Percentiles rank a stretch among this genome's conserved stretches.
Conservation (phyloP, 495 filamentous ascomycete genomes). For the Evernia prunastri region DNA sequence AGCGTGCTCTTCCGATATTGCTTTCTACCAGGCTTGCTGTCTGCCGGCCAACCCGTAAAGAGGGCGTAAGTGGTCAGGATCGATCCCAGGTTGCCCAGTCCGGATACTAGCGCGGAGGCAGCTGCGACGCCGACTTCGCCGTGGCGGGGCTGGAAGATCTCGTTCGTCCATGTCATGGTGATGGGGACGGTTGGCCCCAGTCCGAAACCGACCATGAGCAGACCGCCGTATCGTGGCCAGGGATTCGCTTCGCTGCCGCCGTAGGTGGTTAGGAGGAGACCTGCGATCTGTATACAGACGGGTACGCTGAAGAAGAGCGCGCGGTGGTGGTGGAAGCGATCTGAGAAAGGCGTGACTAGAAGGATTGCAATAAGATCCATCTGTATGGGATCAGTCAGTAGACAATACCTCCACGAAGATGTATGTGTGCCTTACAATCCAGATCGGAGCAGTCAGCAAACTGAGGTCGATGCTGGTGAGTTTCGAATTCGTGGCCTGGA, state of each 20-base stretch:
- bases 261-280: slow-evolving; percentile 73
- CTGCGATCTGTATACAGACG: slow-evolving; percentile 72
- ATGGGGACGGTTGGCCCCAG: slow-evolving; percentile 87
- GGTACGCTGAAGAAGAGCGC: slow-evolving; percentile 76
- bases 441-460: slow-evolving; percentile 81
- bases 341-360: slow-evolving; percentile 74
- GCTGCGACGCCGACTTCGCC: slow-evolving; percentile 91
- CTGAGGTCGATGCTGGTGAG: slow-evolving; percentile 71
- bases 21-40: slow-evolving; percentile 56
- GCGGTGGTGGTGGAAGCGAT: slow-evolving; percentile 77
- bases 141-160: slow-evolving; percentile 84
- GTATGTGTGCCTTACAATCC: slow-evolving; percentile 56
- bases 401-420: slow-evolving; percentile 1
- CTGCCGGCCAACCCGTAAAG: slow-evolving; percentile 76
- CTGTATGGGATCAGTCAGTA: slow-evolving; percentile 30
- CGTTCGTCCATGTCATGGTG: slow-evolving; percentile 87
- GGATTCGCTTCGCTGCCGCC: slow-evolving; percentile 55
- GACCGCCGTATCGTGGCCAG: slow-evolving; percentile 81
- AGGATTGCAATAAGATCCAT: slow-evolving; percentile 88
- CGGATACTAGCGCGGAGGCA: slow-evolving; percentile 76
- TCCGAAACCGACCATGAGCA: slow-evolving; percentile 87
- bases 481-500: slow-evolving; percentile 63
- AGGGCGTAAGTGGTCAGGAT: slow-evolving; percentile 85
- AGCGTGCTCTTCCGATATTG: slow-evolving; percentile 80
- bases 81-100: slow-evolving; percentile 76